Evolutionary conservation across 768 basidiomycete genomes (phyloP).

Genomic region (Tulasnella sp.): DNA sequence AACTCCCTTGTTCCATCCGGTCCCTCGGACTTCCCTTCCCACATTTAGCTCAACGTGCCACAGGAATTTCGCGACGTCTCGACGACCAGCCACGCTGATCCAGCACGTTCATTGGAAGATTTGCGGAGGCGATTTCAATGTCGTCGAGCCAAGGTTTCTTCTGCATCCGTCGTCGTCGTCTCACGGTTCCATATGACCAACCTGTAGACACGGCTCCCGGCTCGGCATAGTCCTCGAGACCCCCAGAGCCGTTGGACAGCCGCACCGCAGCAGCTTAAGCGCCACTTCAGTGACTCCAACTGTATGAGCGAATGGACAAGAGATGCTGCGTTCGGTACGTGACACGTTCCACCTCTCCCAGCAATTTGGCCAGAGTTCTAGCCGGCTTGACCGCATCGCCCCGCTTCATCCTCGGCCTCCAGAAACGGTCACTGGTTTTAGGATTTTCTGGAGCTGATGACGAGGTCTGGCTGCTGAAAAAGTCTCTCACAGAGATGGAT

Average conservation of each 20-base stretch:
- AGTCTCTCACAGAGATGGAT: conserved; percentile 20
- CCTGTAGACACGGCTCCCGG: neutral
- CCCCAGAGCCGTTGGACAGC: neutral
- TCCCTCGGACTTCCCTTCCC: neutral
- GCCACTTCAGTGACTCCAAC: conserved; percentile 10
- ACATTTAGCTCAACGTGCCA: neutral
- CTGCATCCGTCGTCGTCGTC: neutral
- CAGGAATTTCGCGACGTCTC: neutral
- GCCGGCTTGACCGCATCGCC: neutral
- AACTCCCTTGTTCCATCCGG: neutral
- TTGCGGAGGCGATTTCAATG: neutral
- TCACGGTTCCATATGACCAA: conserved; percentile 1
- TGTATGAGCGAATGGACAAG: neutral
- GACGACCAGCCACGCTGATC: neutral
- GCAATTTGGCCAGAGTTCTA: neutral
- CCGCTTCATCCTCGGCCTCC: neutral
- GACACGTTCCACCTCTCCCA: neutral
- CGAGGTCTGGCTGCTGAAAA: neutral
- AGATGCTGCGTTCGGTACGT: neutral
- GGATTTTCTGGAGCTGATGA: neutral
- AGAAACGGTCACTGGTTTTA: neutral
- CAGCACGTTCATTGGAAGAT: neutral
- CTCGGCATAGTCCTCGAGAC: neutral
- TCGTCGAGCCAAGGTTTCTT: neutral
- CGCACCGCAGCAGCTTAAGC: neutral